phyloP scores from a whole-genome alignment of 768 basidiomycete species.

The Filobasidium floriforme region DNA sequence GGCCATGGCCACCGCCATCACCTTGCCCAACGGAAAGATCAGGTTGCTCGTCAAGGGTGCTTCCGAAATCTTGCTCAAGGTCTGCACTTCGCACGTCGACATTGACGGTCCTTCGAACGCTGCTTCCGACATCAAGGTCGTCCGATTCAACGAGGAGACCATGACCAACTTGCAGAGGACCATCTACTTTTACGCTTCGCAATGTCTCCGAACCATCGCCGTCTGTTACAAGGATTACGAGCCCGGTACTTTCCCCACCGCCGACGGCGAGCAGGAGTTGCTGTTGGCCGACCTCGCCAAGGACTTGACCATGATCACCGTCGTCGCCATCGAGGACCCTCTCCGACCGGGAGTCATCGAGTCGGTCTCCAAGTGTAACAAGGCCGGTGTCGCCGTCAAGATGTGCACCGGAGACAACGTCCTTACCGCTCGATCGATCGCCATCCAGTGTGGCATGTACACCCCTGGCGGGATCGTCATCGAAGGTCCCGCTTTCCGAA shows the following conservation, averaged over 20 bases:
- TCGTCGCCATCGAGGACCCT: constrained; percentile 94
- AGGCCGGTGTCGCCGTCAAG: constrained; percentile 85
- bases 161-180: constrained; percentile 76
- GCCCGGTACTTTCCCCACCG: constrained; percentile 50
- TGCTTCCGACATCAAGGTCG: constrained; percentile 51
- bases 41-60: constrained; percentile 87
- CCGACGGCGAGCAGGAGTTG: constrained; percentile 43
- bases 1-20: constrained; percentile 85
- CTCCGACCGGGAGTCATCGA: constrained; percentile 80
- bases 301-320: constrained; percentile 75
- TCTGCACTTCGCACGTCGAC: constrained; percentile 65
- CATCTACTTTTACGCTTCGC: constrained; percentile 96
- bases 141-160: constrained; percentile 58
- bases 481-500: constrained; percentile 91
- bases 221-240: constrained; percentile 96
- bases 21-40: constrained; percentile 52
- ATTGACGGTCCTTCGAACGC: constrained; percentile 46
- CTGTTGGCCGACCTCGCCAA: constrained; percentile 50
- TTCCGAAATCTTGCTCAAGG: constrained; percentile 79
- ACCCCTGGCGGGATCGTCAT: constrained; percentile 89
- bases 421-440: constrained; percentile 67
- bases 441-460: constrained; percentile 91
- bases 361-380: constrained; percentile 77
- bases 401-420: constrained; percentile 99
- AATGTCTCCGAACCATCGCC: constrained; percentile 87